A percentile compares a stretch with the other conserved stretches of the same genome.
Evolutionary conservation across 202 grass and related monocot species (phyloP).

Genomic region (Carex arenaria): DNA sequence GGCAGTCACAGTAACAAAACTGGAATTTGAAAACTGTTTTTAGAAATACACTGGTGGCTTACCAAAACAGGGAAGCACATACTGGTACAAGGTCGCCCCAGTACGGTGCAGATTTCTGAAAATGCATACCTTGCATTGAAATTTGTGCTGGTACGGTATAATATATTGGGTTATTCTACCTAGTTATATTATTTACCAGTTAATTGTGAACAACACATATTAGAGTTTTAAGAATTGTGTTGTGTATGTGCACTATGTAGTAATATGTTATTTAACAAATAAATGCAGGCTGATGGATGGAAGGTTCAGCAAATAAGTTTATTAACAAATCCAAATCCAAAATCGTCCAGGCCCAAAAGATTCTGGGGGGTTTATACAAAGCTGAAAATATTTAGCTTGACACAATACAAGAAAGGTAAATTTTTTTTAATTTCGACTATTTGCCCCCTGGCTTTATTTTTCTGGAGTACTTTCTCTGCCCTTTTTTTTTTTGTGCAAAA

Average conservation of each 20-base stretch:
- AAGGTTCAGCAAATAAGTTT: constrained; percentile 68
- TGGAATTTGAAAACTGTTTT: background rate
- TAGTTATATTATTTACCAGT: background rate
- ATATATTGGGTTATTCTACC: background rate
- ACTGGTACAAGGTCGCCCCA: no score
- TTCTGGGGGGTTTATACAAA: constrained; percentile 99
- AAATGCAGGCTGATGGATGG: constrained; percentile 85
- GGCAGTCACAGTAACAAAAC: background rate
- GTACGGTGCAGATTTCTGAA: background rate
- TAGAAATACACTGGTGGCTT: background rate
- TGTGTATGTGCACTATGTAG: background rate
- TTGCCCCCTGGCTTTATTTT: background rate
- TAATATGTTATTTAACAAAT: background rate
- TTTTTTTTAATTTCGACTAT: background rate
- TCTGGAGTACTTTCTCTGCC: background rate
- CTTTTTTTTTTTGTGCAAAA: background rate
- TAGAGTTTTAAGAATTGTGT: background rate
- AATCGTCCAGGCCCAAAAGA: constrained; percentile 57
- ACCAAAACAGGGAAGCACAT: background rate
- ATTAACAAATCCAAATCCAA: constrained; percentile 78
- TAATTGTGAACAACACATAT: background rate
- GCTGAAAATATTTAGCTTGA: constrained; percentile 94
- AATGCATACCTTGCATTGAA: background rate
- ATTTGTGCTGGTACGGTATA: background rate
- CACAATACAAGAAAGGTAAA: constrained; percentile 67